A percentile compares a stretch with the other conserved stretches of the same genome.
These are phyloP conservation scores for Phytophthora quininea DNA, from an alignment of 352 stramenopile species.

Conservation along the genomic window DNA sequence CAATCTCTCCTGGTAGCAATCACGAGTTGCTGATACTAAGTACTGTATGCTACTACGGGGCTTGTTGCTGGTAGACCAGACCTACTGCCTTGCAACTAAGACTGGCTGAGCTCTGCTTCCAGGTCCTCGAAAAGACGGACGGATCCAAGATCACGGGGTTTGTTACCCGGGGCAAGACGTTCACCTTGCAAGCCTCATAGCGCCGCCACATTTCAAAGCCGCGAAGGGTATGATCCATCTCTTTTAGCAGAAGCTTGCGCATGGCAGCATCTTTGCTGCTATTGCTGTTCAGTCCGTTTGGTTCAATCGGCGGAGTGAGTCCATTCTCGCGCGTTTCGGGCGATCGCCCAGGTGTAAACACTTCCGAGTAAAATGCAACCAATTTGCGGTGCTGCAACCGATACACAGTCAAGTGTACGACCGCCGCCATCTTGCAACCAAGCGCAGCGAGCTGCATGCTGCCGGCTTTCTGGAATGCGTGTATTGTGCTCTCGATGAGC, in stretches of 20 bases:
- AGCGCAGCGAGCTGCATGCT: constrained; percentile 71
- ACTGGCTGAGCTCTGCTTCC: constrained; percentile 55
- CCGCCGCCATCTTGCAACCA: constrained; percentile 83
- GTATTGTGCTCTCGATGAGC: constrained; percentile 83
- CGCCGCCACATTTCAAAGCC: constrained; percentile 89
- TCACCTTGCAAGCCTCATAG: constrained; percentile 74
- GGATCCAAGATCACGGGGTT: constrained; percentile 77
- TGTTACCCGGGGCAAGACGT: constrained; percentile 74
- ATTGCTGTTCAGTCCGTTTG: constrained; percentile 44
- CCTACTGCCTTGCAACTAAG: constrained; percentile 22
- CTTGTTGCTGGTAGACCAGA: constrained; percentile 19
- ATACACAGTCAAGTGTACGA: constrained; percentile 83
- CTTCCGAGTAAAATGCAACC: constrained; percentile 78
- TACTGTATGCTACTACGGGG: constrained; percentile 29
- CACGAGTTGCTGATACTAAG: constrained; percentile 25
- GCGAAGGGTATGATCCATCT: constrained; percentile 86
- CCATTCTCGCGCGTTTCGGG: constrained; percentile 76
- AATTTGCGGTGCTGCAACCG: constrained; percentile 84
- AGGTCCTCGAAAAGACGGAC: constrained; percentile 79
- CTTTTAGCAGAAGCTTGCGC: constrained; percentile 73
- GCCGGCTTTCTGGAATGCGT: constrained; percentile 61
- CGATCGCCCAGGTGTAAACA: constrained; percentile 78
- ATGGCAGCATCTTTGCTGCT: constrained; percentile 75
- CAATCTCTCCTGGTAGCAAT: constrained; percentile 23
- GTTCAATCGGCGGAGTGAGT: constrained; percentile 71